phyloP scores from a whole-genome alignment of 495 filamentous ascomycete genomes.

The Penicillium subrubescens region DNA sequence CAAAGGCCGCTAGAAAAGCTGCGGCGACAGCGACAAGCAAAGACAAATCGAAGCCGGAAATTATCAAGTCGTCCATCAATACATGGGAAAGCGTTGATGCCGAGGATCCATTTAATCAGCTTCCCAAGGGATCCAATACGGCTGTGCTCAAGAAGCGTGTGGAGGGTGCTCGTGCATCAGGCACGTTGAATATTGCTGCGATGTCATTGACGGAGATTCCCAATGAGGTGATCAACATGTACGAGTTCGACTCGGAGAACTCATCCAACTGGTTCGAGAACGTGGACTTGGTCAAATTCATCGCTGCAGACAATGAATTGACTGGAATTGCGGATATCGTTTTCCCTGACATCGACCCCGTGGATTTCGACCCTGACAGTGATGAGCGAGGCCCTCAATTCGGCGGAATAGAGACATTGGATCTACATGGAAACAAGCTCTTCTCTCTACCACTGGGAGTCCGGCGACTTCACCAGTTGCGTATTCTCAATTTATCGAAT shows the following conservation, averaged over 20 bases:
- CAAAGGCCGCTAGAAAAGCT: conserved; percentile 79
- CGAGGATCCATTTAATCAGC: conserved; percentile 70
- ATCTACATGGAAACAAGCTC: conserved; percentile 84
- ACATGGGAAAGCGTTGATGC: conserved; percentile 47
- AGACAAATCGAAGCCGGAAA: conserved; percentile 16
- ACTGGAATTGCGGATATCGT: conserved; percentile 67
- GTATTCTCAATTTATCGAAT: conserved; percentile 80
- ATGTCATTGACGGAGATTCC: conserved; percentile 82
- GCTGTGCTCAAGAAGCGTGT: conserved; percentile 73
- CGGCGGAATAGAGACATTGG: conserved; percentile 77
- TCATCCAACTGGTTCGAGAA: conserved; percentile 81
- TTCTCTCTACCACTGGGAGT: conserved; percentile 72
- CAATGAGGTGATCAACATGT: conserved; percentile 86
- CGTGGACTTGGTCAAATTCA: conserved; percentile 86
- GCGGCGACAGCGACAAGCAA: conserved; percentile 48
- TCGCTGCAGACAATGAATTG: conserved; percentile 92
- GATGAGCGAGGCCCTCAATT: conserved; percentile 74
- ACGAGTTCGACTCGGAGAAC: conserved; percentile 66
- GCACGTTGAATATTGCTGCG: conserved; percentile 85
- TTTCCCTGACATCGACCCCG: conserved; percentile 72
- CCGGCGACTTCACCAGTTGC: conserved; percentile 69
- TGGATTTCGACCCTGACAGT: conserved; percentile 59
- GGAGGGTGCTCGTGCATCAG: conserved; percentile 73
- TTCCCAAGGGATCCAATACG: conserved; percentile 61
- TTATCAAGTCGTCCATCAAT: conserved; percentile 26